These are phyloP conservation scores for Sabuloglossum arenarium DNA, from an alignment of 495 filamentous ascomycete genomes.

Conservation along the genomic window DNA sequence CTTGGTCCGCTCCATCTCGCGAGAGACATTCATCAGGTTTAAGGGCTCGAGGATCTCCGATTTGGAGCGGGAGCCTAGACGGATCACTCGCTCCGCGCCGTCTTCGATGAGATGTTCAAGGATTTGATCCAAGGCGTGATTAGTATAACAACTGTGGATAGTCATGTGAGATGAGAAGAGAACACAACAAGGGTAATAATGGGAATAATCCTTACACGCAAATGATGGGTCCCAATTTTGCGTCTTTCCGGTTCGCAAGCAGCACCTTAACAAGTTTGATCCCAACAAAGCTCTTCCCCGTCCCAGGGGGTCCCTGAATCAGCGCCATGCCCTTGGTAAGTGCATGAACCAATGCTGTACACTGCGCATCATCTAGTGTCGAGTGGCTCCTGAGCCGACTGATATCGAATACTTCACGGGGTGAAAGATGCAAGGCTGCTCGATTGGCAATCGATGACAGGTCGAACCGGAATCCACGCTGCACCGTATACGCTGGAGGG, in stretches of 20 bases:
- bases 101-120: constrained; percentile 39
- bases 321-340: constrained; percentile 36
- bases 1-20: constrained; percentile 17
- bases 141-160: constrained; percentile 34
- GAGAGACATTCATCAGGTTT: constrained; percentile 24
- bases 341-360: constrained; percentile 29
- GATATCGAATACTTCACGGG: constrained; percentile 20
- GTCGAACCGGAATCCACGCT: constrained; percentile 30
- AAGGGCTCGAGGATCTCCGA: constrained; percentile 28
- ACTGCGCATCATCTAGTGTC: constrained; percentile 37
- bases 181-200: constrained; percentile 7
- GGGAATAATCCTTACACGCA: constrained; percentile 18
- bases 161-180: constrained; percentile 6
- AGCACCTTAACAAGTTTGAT: constrained; percentile 40
- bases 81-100: constrained; percentile 37
- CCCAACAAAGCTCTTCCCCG: constrained; percentile 49
- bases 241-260: constrained; percentile 29
- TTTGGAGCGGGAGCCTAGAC: constrained; percentile 47
- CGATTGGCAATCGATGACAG: constrained; percentile 23
- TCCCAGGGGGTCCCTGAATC: constrained; percentile 69
- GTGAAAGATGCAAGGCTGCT: constrained; percentile 16
- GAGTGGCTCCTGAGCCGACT: constrained; percentile 21
- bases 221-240: constrained; percentile 41
- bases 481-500: constrained; percentile 31
- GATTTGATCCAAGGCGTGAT: constrained; percentile 55